Base-by-base conservation (phyloP, 2,329 filamentous ascomycete genomes). In the Diaporthe citriasiana region DNA sequence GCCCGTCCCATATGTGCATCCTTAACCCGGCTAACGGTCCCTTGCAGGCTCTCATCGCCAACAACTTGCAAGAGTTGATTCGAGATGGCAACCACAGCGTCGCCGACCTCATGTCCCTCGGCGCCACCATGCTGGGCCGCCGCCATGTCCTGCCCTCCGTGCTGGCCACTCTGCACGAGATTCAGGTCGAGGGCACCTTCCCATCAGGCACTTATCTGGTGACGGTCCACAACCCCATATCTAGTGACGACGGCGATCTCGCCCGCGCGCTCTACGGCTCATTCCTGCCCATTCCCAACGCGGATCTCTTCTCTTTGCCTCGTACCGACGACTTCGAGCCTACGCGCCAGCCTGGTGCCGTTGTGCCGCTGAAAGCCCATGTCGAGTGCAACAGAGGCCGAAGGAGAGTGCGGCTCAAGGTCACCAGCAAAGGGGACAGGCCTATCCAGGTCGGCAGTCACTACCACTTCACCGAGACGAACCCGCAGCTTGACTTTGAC, bases 391-490 rank as follows among this genome's bases (percentile, higher is more conserved):
- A 95, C 81, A 88, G 92, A 78, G 93, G 92, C 51, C 89, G 95
- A 70, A 92, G 90, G 83, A 89, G 95, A 75, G 92, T 95, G 76
- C 88, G 85, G 74, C 85, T 98, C 51, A 91, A 87, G 80, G 94
- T 98, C 53, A 95, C 92, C 76, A 98, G 94, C 83, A 94, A 90
- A 79, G 96, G 96, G 9, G 96, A 98, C 83, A 88, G 96, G 42
- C 96, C 96, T 1, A 93, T 98, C 75, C 95, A 98, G 87, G 93
- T 95, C 74, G 96, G 96, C 42, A 97, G 95, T 42, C 96, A 98
- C 84, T 98, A 98, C 82, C 96, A 98, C 84, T 97, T 98, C 82
- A 91, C 97, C 80, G 96, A 98, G 85, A 93, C 92, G n/a, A 98
- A 98, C 83, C 94, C 95, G 0, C 91, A 94, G 82, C 89, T 98